Base-by-base conservation (phyloP, 257 asterid species). In the Capsicum baccatum region DNA sequence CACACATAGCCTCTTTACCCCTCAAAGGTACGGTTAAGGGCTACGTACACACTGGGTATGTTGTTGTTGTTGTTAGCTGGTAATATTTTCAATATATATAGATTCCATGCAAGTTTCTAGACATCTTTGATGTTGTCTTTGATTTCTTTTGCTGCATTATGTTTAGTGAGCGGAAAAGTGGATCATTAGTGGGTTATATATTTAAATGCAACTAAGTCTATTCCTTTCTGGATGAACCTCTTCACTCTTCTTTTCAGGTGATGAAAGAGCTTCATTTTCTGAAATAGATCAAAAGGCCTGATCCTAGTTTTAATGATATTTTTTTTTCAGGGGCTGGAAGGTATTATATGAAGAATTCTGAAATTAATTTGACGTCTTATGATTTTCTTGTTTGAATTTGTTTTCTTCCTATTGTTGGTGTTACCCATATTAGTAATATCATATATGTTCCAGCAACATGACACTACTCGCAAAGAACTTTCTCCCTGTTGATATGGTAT, bases 241-340 rank as follows among this genome's bases (percentile, higher is more conserved):
- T 54, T 42, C 33, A 54, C 33, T 78, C 33, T 54, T 14, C 50
- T 26, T 78, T 52, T 90, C 89, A 94, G 99, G 87, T 94, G 71
- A 87, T 88, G 83, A 88, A 88, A 88, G 97, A 92, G 85, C 85
- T 90, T 80, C 84, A 86, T 79, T 88, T 98, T 85, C 91, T 94
- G 39, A 94, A 94, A 89, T 92, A 86, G 87, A 90, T 93, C 83
- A 93, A 85, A 78, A 98, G 99, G 85, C 98, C 97, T 59, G 97
- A 94, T 86, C 94, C 95, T 80, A 93, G 87, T 90, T 93, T 90
- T 91, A 91, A 92, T 70, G 98, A 96, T 86, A 89, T 93, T 82
- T 96, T 98, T 89, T 96, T 96, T 89, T 90, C 98, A 78, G 97
- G 98, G 84, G 97, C 98, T 87, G 97, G 93, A 89, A 94, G 95